Conservation (phyloP, 768 basidiomycete species). For the Boletus rubescentipes region DNA sequence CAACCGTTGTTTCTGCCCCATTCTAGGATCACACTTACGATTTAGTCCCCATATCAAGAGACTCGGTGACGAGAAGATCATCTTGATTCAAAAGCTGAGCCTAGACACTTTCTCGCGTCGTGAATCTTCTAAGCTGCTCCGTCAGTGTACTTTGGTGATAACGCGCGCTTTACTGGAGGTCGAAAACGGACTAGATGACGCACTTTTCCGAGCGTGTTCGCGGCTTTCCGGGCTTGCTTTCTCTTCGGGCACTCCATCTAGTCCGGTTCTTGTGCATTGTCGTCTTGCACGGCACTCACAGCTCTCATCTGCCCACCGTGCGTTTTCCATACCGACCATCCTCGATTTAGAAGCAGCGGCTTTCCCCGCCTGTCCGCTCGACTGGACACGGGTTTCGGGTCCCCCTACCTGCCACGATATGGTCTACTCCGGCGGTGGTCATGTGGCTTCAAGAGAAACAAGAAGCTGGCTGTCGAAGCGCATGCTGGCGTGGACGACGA, state of each 20-base stretch:
- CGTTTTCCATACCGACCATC: background rate
- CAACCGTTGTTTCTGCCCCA: background rate
- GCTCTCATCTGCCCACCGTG: background rate
- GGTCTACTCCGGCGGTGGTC: background rate
- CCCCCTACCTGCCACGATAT: background rate
- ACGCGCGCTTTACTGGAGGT: background rate
- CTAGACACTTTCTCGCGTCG: background rate
- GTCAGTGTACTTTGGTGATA: background rate
- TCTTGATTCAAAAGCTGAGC: background rate
- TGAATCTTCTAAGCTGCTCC: background rate
- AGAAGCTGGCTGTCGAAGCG: background rate
- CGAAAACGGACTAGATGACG: constrained; percentile 2
- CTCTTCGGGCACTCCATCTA: background rate
- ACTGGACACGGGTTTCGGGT: background rate
- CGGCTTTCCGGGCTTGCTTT: constrained; percentile 6
- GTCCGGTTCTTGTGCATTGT: constrained; percentile 5
- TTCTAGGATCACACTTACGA: constrained; percentile 3
- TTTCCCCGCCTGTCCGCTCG: background rate
- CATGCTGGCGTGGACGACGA: background rate
- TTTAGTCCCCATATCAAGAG: background rate
- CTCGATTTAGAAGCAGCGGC: constrained; percentile 1
- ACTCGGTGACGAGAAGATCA: background rate
- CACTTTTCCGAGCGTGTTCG: constrained; percentile 2
- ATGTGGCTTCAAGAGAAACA: background rate
- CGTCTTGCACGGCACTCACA: background rate